These are phyloP conservation scores for Multifurca ochricompacta DNA, from an alignment of 768 basidiomycete species.

Conservation along the genomic window DNA sequence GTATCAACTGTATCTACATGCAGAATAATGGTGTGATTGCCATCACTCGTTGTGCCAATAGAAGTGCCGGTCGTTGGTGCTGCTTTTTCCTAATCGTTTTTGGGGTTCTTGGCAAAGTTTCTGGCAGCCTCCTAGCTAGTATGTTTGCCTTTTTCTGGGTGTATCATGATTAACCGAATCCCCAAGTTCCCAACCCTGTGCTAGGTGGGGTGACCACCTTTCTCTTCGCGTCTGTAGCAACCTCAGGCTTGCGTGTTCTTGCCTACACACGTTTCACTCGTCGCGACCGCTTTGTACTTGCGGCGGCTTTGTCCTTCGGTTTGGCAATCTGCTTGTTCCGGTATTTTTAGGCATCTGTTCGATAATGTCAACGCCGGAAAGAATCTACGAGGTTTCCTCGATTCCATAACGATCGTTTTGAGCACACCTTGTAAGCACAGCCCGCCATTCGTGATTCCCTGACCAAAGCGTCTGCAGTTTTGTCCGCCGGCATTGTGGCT, in stretches of 20 bases:
- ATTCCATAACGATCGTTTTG: constrained; percentile 72
- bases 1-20: background rate
- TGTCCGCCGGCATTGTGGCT: constrained; percentile 37
- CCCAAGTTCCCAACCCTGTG: constrained; percentile 63
- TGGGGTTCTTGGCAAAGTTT: constrained; percentile 73
- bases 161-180: background rate
- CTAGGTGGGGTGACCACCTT: constrained; percentile 85
- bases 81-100: constrained; percentile 74
- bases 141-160: constrained; percentile 19
- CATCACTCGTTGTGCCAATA: constrained; percentile 78
- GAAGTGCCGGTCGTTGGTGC: constrained; percentile 71
- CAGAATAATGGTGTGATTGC: constrained; percentile 79
- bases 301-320: constrained; percentile 61
- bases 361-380: constrained; percentile 48
- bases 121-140: constrained; percentile 77
- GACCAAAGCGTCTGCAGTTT: constrained; percentile 26
- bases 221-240: constrained; percentile 68
- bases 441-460: background rate
- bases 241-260: constrained; percentile 66
- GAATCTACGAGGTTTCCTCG: constrained; percentile 60
- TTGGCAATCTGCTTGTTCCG: constrained; percentile 65
- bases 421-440: constrained; percentile 67
- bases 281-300: constrained; percentile 61
- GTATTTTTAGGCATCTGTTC: constrained; percentile 62
- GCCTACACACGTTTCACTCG: constrained; percentile 51